These are phyloP conservation scores for Raphanus sativus DNA, from an alignment of 345 rosid genomes.

Conservation along the genomic window DNA sequence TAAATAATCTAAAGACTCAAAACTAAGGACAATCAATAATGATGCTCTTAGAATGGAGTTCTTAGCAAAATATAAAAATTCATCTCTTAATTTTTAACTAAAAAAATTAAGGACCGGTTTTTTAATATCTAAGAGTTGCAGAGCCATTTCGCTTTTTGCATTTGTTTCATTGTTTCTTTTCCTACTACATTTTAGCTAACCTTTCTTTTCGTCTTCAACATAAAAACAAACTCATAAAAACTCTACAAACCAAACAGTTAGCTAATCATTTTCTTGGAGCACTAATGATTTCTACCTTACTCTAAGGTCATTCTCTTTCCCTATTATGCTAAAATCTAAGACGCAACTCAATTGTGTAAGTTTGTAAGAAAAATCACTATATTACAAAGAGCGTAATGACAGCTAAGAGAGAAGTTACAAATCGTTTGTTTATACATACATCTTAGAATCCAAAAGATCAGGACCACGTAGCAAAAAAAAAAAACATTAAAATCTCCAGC, in stretches of 20 bases:
- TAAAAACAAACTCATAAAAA: too few relatives aligned
- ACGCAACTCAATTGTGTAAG: background rate
- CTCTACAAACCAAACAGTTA: too few relatives aligned
- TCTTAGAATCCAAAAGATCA: background rate
- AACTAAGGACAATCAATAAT: too few relatives aligned
- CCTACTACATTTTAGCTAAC: background rate
- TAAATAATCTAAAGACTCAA: too few relatives aligned
- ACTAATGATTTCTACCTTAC: too few relatives aligned
- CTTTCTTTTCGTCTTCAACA: too few relatives aligned
- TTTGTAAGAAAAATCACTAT: background rate
- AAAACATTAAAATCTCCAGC: constrained; percentile 18
- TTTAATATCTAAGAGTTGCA: background rate
- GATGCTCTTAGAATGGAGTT: too few relatives aligned
- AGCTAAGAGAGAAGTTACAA: background rate
- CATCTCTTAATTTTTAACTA: too few relatives aligned
- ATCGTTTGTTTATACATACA: constrained; percentile 23
- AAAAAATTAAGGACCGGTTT: too few relatives aligned
- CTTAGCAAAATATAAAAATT: too few relatives aligned
- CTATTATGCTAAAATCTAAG: background rate
- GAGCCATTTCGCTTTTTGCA: background rate
- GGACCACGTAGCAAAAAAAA: background rate
- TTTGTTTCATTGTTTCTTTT: background rate
- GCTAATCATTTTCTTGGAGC: too few relatives aligned
- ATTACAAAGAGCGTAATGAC: background rate
- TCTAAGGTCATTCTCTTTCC: background rate